phyloP scores from a whole-genome alignment of 257 asterid genomes.

The Catharanthus roseus region DNA sequence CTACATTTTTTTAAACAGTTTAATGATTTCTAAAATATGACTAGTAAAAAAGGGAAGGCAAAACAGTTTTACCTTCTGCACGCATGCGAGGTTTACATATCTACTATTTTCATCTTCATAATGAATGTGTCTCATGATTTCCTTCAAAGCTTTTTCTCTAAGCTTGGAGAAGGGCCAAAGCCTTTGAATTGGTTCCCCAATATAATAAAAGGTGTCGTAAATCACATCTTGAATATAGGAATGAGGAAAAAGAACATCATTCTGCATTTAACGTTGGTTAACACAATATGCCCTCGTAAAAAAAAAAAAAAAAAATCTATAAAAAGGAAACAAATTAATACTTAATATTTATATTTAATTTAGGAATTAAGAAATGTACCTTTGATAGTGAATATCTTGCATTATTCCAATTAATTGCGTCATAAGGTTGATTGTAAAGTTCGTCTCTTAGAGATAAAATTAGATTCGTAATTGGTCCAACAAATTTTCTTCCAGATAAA shows the following conservation, averaged over 20 bases:
- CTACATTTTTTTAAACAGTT: no score
- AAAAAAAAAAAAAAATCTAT: no score
- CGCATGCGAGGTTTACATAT: conserved; percentile 42
- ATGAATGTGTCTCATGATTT: conserved; percentile 36
- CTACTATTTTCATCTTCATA: conserved; percentile 45
- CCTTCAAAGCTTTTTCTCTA: conserved; percentile 33
- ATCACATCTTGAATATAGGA: background rate
- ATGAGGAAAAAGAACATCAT: background rate
- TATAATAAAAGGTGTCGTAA: conserved; percentile 26
- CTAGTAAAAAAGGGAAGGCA: no score
- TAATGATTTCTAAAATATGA: no score
- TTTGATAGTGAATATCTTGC: background rate
- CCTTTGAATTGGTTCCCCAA: conserved; percentile 33
- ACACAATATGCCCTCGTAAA: no score
- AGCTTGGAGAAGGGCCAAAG: conserved; percentile 44
- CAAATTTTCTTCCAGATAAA: background rate
- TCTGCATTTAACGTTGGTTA: background rate
- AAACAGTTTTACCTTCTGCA: conserved; percentile 59
- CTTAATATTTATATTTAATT: no score
- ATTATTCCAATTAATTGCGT: background rate
- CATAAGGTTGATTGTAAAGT: background rate
- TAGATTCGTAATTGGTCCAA: background rate
- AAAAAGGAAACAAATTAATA: no score
- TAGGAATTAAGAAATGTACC: background rate
- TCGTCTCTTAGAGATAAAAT: background rate